Conservation (phyloP, 2,329 filamentous ascomycete species). For the Botrytis sinoallii region DNA sequence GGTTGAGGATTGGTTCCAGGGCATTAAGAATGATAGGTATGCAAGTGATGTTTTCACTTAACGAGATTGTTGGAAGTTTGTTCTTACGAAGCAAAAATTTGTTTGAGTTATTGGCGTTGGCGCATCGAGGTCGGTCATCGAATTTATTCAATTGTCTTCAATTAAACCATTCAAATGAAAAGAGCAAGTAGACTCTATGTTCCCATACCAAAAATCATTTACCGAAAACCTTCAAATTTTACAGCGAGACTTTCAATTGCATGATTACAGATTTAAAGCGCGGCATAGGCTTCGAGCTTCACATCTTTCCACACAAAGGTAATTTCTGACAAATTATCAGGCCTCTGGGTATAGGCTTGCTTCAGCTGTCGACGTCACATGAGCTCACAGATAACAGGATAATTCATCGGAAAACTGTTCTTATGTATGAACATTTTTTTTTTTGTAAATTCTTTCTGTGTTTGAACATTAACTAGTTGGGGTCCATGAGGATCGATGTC, state of each 20-base stretch:
- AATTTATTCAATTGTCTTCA: not conserved
- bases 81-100: not conserved
- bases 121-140: not conserved
- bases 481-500: no score
- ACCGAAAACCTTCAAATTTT: not conserved
- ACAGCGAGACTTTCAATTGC: not conserved
- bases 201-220: not conserved
- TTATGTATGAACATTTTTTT: no score
- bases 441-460: no score
- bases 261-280: not conserved
- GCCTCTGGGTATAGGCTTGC: no score
- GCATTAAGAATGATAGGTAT: slow-evolving; percentile 19
- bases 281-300: not conserved
- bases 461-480: no score
- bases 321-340: not conserved
- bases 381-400: no score
- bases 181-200: not conserved
- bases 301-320: not conserved
- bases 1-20: slow-evolving; percentile 21
- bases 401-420: no score
- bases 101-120: not conserved
- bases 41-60: slow-evolving; percentile 23
- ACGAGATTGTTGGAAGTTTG: not conserved
- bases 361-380: no score
- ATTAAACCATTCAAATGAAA: not conserved